Conservation (phyloP, 148 eudicot species). For the Selenicereus undatus region DNA sequence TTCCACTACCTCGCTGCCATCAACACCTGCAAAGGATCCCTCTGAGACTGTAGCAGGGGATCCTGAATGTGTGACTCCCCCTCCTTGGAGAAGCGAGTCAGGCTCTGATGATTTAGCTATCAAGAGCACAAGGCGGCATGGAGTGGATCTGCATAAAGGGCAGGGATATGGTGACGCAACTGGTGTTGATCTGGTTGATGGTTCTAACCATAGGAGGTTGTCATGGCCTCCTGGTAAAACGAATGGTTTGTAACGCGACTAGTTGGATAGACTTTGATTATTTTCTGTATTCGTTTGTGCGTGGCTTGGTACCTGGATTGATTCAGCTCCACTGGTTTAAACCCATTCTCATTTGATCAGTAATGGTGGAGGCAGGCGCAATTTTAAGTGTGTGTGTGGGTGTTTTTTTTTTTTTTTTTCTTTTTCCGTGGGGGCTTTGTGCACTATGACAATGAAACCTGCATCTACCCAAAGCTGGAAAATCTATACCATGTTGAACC, state of each 20-base stretch:
- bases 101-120: slow-evolving; percentile 56
- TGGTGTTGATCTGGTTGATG: slow-evolving; percentile 28
- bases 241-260: slow-evolving; percentile 5
- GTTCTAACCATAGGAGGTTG: slow-evolving; percentile 40
- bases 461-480: too few species aligned
- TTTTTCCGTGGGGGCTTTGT: too few species aligned
- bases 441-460: too few species aligned
- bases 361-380: background rate
- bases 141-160: slow-evolving; percentile 30
- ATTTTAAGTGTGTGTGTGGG: too few species aligned
- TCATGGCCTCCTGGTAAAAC: slow-evolving; percentile 52
- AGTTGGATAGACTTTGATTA: background rate
- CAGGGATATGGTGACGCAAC: slow-evolving; percentile 37
- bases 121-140: slow-evolving; percentile 28
- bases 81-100: slow-evolving; percentile 68
- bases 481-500: too few species aligned
- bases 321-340: background rate
- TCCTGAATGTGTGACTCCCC: slow-evolving; percentile 74
- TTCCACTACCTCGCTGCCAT: slow-evolving; percentile 38
- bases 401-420: too few species aligned
- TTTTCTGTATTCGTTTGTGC: slow-evolving; percentile 1
- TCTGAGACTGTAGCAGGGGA: slow-evolving; percentile 40
- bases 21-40: slow-evolving; percentile 44
- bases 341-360: background rate
- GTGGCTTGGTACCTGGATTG: background rate